A percentile compares a stretch with the other conserved stretches of the same genome.
These are phyloP conservation scores for Yamadazyma philogaea DNA, from an alignment of 805 yeast genomes.

Conservation along the genomic window DNA sequence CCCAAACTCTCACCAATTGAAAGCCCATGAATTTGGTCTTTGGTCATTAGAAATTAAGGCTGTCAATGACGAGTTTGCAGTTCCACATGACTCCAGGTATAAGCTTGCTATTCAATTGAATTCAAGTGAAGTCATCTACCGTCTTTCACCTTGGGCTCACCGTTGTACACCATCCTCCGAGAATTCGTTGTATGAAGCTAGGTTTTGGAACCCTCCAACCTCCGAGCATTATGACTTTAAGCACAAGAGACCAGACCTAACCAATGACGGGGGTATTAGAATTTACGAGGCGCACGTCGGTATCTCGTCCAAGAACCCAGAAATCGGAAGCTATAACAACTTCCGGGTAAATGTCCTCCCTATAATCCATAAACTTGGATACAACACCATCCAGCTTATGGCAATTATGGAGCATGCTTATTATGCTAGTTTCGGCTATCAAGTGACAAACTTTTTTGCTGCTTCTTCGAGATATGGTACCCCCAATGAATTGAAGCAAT, in stretches of 20 bases:
- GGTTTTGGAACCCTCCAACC: slow-evolving; percentile 84
- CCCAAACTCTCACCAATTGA: slow-evolving; percentile 51
- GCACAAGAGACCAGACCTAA: slow-evolving; percentile 57
- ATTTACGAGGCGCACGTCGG: slow-evolving; percentile 97
- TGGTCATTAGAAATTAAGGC: slow-evolving; percentile 65
- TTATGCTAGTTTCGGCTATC: slow-evolving; percentile 98
- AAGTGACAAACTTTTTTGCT: slow-evolving; percentile 90
- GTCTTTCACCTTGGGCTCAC: slow-evolving; percentile 86
- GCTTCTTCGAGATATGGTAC: slow-evolving; percentile 87
- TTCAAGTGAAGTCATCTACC: slow-evolving; percentile 66
- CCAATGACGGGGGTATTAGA: slow-evolving; percentile 46
- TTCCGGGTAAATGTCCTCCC: slow-evolving; percentile 81
- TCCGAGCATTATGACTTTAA: slow-evolving; percentile 53
- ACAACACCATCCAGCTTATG: slow-evolving; percentile 93
- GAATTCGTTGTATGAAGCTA: slow-evolving; percentile 65
- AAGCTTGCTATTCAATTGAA: slow-evolving; percentile 65
- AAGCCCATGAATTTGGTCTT: slow-evolving; percentile 61
- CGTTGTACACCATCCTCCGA: slow-evolving; percentile 74
- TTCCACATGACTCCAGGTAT: slow-evolving; percentile 78
- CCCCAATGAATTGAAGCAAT: slow-evolving; percentile 89
- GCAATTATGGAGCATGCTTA: slow-evolving; percentile 99
- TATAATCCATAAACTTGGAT: slow-evolving; percentile 79
- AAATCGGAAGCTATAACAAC: slow-evolving; percentile 79
- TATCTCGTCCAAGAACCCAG: slow-evolving; percentile 86
- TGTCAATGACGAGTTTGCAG: slow-evolving; percentile 53